Evolutionary conservation across 345 rosid genomes (phyloP).

Genomic region (Euphorbia tirucalli): DNA sequence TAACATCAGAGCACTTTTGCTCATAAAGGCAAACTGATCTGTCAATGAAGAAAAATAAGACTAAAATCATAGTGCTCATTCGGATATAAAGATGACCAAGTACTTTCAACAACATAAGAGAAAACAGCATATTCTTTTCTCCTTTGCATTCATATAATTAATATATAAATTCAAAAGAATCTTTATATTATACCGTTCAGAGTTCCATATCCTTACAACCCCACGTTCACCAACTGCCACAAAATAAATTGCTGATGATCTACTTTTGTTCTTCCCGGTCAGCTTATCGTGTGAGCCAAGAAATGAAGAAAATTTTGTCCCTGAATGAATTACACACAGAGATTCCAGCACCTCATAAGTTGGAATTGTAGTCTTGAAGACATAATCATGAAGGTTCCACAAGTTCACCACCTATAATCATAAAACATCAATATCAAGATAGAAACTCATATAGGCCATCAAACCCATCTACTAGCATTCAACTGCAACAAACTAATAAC

Average conservation of each 20-base stretch:
- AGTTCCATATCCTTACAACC: constrained; percentile 72
- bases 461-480: neutral
- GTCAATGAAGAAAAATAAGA: constrained; percentile 34
- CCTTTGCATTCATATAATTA: neutral
- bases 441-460: constrained; percentile 9
- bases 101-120: neutral
- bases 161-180: neutral
- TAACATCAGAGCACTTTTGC: constrained; percentile 79
- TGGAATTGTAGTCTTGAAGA: constrained; percentile 72
- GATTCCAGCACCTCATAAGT: constrained; percentile 82
- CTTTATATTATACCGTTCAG: constrained; percentile 59
- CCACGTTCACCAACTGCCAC: constrained; percentile 89
- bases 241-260: constrained; percentile 48
- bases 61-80: constrained; percentile 9
- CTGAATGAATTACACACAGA: constrained; percentile 52
- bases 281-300: constrained; percentile 40
- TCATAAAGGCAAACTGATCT: constrained; percentile 79
- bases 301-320: constrained; percentile 48
- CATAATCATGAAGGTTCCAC: constrained; percentile 85
- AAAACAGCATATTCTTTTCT: neutral
- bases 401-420: constrained; percentile 76
- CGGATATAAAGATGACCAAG: neutral
- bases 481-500: neutral
- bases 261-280: constrained; percentile 39
- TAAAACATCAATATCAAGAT: constrained; percentile 6